A percentile compares a stretch with the other conserved stretches of the same genome.
Conservation (phyloP, 2,329 filamentous ascomycete genomes). For the Alternaria arbusti region DNA sequence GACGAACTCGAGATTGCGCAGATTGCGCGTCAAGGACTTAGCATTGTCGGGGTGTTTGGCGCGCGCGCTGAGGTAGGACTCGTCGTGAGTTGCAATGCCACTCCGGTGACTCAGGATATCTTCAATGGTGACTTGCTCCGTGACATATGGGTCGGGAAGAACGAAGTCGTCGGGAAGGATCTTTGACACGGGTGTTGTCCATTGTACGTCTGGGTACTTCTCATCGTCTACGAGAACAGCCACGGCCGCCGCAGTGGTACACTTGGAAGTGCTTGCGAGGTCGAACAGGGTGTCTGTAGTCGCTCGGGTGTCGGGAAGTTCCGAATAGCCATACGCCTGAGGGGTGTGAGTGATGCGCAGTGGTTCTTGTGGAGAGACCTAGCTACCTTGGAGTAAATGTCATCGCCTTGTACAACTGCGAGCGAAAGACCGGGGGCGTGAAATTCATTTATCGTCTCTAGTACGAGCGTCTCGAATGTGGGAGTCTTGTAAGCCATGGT, state of each 20-base stretch:
- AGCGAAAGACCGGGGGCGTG: not conserved
- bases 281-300: not conserved
- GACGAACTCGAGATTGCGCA: constrained; percentile 55
- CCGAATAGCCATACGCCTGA: not conserved
- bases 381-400: not conserved
- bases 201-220: not conserved
- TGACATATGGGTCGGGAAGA: not conserved
- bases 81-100: not conserved
- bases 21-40: constrained; percentile 23
- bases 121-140: not conserved
- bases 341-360: not conserved
- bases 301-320: not conserved
- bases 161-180: not conserved
- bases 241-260: not conserved
- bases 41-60: not conserved
- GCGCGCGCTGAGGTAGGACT: not conserved
- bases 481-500: not conserved
- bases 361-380: not conserved
- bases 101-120: not conserved
- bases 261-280: not conserved
- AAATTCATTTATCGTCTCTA: not conserved
- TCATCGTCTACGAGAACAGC: not conserved
- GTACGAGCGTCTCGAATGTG: not conserved
- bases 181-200: not conserved
- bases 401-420: not conserved